phyloP scores from a whole-genome alignment of 164 flowering plant genomes.

The Vitis rupestris region DNA sequence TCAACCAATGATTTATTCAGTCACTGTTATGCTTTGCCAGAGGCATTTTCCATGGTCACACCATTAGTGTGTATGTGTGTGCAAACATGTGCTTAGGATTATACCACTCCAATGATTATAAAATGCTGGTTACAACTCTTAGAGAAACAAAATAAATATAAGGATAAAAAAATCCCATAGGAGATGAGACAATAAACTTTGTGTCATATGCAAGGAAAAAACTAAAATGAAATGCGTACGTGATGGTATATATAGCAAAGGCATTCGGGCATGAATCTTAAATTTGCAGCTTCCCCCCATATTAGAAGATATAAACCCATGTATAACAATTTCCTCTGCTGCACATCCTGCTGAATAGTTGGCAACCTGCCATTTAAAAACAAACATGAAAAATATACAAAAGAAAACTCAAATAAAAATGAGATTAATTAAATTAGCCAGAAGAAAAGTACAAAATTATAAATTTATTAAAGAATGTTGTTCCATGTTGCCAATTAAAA shows the following conservation, averaged over 20 bases:
- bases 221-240: conserved; percentile 38
- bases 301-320: conserved; percentile 93
- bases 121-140: too few relatives aligned
- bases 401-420: not conserved
- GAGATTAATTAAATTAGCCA: not conserved
- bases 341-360: conserved; percentile 90
- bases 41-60: too few relatives aligned
- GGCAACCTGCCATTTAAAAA: conserved; percentile 71
- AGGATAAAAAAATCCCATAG: not conserved
- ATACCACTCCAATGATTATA: too few relatives aligned
- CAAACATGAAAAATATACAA: not conserved
- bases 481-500: not conserved
- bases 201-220: not conserved
- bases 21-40: too few relatives aligned
- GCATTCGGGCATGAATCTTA: conserved; percentile 97
- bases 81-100: too few relatives aligned
- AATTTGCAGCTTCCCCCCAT: conserved; percentile 97
- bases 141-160: too few relatives aligned
- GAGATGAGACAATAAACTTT: not conserved
- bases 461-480: not conserved
- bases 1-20: too few relatives aligned
- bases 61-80: too few relatives aligned
- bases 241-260: conserved; percentile 96
- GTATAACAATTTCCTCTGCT: conserved; percentile 80
- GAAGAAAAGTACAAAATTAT: not conserved